Base-by-base conservation (phyloP, 805 yeast genomes). In the Lachancea sp. region DNA sequence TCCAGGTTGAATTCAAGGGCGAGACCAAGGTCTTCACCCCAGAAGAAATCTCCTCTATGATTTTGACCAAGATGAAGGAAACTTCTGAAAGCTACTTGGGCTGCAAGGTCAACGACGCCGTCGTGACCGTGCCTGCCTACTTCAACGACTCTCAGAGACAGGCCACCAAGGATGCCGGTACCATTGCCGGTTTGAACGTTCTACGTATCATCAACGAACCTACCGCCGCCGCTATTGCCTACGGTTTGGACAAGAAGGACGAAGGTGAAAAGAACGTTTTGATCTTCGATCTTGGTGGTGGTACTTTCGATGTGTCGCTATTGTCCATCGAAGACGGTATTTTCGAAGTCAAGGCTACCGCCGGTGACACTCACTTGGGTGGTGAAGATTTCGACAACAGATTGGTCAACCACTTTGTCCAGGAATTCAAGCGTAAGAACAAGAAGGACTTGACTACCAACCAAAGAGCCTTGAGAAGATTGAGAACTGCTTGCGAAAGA, bases 331-430 rank as follows among this genome's bases (percentile, higher is more conserved):
- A 88, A 65, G 97, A 87, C 58, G 97, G 97, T 74, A 85, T 90
- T 63, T 90, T 90, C 71, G 95, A 89, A 76, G 97, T 90, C 60
- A 89, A 88, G 78, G 93, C 97, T 56, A 90, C 98, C 50, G 74
- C 75, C 51, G 75, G 75, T 71, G 75, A 89, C 67, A 86, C 91
- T 49, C 91, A 83, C 72, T 82, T 87, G 77, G 97, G 97, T 78
- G 97, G 97, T 82, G 96, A 90, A 76, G 98, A 90, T 75, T 91
- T 91, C 72, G 98, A 91, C 72, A 80, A 87, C 82, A 85, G 96
- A 74, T 82, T 91, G 67, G 96, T 90, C 57, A 88, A 78, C 78
- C 91, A 82, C 79, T 90, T 90, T 69, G 86, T 83, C 57, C 82
- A 79, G 67, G 97, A 91, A 75, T 91, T 90, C 84, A 90, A 91